Evolutionary conservation across 1,139 yeast species (phyloP), one percentile per base, ranked within the genome.

Genomic region (Ogataea hybrid): DNA sequence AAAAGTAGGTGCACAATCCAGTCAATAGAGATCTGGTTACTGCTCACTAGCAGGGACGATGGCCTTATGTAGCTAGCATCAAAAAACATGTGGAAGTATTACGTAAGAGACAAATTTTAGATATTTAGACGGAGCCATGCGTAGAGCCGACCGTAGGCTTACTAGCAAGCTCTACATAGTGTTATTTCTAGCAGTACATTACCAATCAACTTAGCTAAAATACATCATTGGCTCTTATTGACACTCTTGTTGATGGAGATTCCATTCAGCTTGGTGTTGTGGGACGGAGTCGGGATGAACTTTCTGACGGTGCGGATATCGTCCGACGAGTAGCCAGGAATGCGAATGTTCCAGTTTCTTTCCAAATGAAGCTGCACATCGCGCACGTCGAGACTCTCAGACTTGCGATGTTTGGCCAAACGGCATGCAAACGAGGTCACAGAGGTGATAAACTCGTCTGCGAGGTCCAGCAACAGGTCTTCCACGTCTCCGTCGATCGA

Each of bases 401-500:
- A 79, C 61, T 88, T 88, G 51, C 98, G 76, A 58, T 90, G 97
- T 61, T 92, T 92, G 14, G 99, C 98, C 54, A 92, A 70, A 43
- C 94, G 78, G 62, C 98, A 92, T 0, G 97, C 96, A 69, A 92
- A 92, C 3, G 88, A 75, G 0, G 97, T 88, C 2, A 94, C 96
- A 38, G 86, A 82, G 12, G 86, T 78, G 11, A 92, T 94, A 62
- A 92, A 92, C 59, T 94, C 98, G 61, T 94, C 99, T 0, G 98
- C 97, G 46, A 92, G 70, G 62, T 94, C 98, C 37, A 94, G 71
- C 37, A 92, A 68, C 31, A 90, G 67, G 53, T 90, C 97, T 62
- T 92, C 97, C 12, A 90, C 97, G 63, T 92, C 97, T 23, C 97
- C 97, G 61, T 90, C 97, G 43, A 92, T 84, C n/a, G 77, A 77